Conservation (phyloP, 2,329 filamentous ascomycete genomes). For the Fusarium bulbicola region DNA sequence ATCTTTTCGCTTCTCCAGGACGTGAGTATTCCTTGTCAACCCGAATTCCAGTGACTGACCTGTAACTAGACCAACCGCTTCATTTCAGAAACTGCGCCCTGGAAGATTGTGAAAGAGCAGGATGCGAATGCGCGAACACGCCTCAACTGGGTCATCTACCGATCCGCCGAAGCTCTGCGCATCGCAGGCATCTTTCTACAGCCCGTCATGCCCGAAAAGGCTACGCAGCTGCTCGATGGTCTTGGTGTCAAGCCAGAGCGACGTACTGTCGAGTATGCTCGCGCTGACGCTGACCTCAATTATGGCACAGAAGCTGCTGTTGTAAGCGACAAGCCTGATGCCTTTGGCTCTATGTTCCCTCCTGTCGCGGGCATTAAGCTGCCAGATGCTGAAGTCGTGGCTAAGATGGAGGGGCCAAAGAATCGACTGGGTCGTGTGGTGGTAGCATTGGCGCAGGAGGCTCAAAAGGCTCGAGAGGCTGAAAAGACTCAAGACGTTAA, state of each 20-base stretch:
- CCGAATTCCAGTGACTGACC: conserved; percentile 11
- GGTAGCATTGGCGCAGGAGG: conserved; percentile 43
- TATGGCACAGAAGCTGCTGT: conserved; percentile 66
- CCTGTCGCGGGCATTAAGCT: conserved; percentile 46
- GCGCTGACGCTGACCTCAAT: conserved; percentile 68
- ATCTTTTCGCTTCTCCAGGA: conserved; percentile 70
- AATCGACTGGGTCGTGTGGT: conserved; percentile 44
- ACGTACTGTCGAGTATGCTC: conserved; percentile 71
- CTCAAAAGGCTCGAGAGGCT: conserved; percentile 13
- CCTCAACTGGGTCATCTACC: conserved; percentile 71
- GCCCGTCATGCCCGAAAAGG: conserved; percentile 88
- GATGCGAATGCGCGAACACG: conserved; percentile 48
- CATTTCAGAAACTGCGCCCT: conserved; percentile 72
- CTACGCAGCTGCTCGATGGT: conserved; percentile 75
- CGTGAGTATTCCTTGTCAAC: conserved; percentile 50
- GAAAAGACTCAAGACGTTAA: neutral
- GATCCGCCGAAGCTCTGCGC: conserved; percentile 78
- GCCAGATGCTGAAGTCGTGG: conserved; percentile 35
- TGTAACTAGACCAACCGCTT: conserved; percentile 51
- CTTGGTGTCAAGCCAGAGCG: conserved; percentile 74
- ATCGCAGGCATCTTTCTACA: conserved; percentile 86
- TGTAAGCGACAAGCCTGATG: conserved; percentile 33
- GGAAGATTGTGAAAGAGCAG: conserved; percentile 63
- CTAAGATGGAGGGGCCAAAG: conserved; percentile 31
- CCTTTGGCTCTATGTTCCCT: conserved; percentile 61